Conservation (phyloP, 2,329 filamentous ascomycete species). For the Neopestalotiopsis rosae region DNA sequence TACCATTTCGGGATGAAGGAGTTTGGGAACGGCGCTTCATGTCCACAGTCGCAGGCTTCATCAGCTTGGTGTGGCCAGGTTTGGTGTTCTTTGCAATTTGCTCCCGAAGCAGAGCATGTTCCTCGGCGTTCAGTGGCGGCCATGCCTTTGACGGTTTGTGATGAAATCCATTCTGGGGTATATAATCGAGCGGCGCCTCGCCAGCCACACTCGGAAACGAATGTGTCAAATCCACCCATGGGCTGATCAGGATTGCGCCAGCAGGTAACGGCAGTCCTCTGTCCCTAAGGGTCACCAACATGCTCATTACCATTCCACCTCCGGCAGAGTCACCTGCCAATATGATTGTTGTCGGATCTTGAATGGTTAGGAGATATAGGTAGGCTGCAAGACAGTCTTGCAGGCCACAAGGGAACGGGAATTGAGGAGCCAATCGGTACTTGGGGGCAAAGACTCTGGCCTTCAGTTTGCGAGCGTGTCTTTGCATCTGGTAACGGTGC, state of each 20-base stretch:
- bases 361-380: slow-evolving; percentile 76
- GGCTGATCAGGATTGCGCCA: slow-evolving; percentile 87
- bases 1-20: slow-evolving; percentile 21
- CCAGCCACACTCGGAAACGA: slow-evolving; percentile 89
- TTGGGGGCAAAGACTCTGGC: slow-evolving; percentile 85
- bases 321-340: slow-evolving; percentile 93
- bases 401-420: slow-evolving; percentile 91
- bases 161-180: slow-evolving; percentile 85
- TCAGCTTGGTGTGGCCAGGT: slow-evolving; percentile 35
- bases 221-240: slow-evolving; percentile 95
- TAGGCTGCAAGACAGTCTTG: slow-evolving; percentile 91
- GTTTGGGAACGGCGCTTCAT: slow-evolving; percentile 30
- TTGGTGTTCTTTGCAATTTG: slow-evolving; percentile 51
- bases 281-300: slow-evolving; percentile 83
- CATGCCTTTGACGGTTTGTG: slow-evolving; percentile 89
- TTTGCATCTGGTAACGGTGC: slow-evolving; percentile 97
- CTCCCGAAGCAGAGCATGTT: slow-evolving; percentile 61
- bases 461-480: slow-evolving; percentile 92
- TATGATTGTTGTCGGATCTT: slow-evolving; percentile 82
- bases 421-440: slow-evolving; percentile 91
- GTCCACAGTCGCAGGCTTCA: slow-evolving; percentile 42
- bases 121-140: slow-evolving; percentile 87
- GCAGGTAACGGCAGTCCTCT: slow-evolving; percentile 84
- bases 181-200: slow-evolving; percentile 81
- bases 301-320: slow-evolving; percentile 83